A percentile compares a stretch with the other conserved stretches of the same genome.
These are phyloP conservation scores for Eucalyptus marginata DNA, from an alignment of 345 rosid species.

Conservation along the genomic window DNA sequence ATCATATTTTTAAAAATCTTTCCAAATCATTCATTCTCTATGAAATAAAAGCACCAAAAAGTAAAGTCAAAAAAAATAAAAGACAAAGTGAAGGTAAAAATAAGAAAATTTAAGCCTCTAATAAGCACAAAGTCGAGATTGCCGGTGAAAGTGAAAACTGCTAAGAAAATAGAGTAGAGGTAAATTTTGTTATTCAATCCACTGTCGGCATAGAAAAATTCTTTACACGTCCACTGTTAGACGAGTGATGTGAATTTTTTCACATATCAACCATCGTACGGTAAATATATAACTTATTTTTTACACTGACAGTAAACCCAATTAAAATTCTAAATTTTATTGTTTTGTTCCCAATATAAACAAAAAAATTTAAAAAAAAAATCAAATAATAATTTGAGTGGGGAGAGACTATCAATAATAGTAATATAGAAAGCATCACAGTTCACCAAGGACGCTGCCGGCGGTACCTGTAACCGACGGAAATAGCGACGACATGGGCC, in stretches of 20 bases:
- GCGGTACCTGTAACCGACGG: conserved; percentile 17
- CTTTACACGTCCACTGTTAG: not conserved
- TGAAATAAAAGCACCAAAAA: not conserved
- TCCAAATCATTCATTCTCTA: too few relatives aligned
- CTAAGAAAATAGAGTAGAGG: not conserved
- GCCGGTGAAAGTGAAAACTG: not conserved
- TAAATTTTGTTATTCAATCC: not conserved
- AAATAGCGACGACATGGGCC: conserved; percentile 7
- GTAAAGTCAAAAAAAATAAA: rapidly evolving
- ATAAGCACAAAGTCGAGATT: not conserved
- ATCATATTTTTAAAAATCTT: too few relatives aligned
- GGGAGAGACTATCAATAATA: not conserved
- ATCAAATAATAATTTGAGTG: not conserved
- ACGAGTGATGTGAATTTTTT: not conserved
- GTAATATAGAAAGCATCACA: not conserved
- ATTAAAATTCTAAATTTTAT: not conserved
- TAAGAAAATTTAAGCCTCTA: not conserved
- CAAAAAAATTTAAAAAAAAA: not conserved
- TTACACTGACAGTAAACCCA: not conserved
- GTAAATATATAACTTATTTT: not conserved
- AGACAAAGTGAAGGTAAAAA: not conserved
- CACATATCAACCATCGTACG: not conserved
- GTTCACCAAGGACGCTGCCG: not conserved
- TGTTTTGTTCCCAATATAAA: not conserved
- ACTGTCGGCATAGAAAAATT: not conserved